A percentile compares a stretch with the other conserved stretches of the same genome.
Evolutionary conservation across 2,329 filamentous ascomycete species (phyloP).

Genomic region (Neonectria coccinea): DNA sequence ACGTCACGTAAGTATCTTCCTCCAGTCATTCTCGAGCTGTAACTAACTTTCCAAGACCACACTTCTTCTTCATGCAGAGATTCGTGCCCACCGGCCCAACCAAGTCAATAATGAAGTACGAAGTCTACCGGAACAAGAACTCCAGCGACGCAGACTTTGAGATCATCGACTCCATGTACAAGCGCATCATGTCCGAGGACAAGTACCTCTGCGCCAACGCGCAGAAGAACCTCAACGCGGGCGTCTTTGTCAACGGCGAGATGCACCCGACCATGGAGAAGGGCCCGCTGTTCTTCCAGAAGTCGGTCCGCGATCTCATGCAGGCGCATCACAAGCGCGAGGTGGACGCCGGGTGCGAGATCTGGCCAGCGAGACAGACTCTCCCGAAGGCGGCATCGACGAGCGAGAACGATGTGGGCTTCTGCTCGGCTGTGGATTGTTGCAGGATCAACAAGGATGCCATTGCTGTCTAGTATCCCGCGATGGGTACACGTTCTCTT

Average conservation of each 20-base stretch:
- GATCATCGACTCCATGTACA: constrained; percentile 69
- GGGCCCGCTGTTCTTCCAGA: constrained; percentile 69
- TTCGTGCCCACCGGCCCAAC: constrained; percentile 67
- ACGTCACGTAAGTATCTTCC: constrained; percentile 58
- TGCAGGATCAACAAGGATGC: constrained; percentile 41
- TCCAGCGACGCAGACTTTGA: constrained; percentile 69
- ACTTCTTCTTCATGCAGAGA: constrained; percentile 74
- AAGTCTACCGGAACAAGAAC: constrained; percentile 72
- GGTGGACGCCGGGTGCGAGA: constrained; percentile 57
- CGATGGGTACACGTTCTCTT: not conserved
- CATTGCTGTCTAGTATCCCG: constrained; percentile 33
- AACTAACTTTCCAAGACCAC: constrained; percentile 53
- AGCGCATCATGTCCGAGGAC: constrained; percentile 73
- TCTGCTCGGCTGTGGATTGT: constrained; percentile 53
- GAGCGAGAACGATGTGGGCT: constrained; percentile 46
- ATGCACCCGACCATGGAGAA: constrained; percentile 72
- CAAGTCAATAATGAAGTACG: constrained; percentile 68
- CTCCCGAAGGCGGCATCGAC: constrained; percentile 45
- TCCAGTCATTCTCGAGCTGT: too few relatives aligned
- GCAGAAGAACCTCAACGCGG: constrained; percentile 71
- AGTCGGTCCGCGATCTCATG: constrained; percentile 60
- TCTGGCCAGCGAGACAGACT: constrained; percentile 63
- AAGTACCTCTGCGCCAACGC: constrained; percentile 70
- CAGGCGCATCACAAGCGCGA: constrained; percentile 61
- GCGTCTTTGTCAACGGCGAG: constrained; percentile 72